Evolutionary conservation across 176 grass and related monocot species (phyloP).

Genomic region (bread wheat (Triticum aestivum)): IWGSC_CS_RefSeq_v2.1 NC_057802.1:539744086-539744585

Average conservation of each 20-base stretch:
- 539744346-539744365: not conserved
- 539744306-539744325: not conserved
- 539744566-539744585: no score
- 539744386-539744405: not conserved
- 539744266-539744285: not conserved
- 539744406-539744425: not conserved
- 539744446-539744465: no score
- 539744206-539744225: not conserved
- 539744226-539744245: not conserved
- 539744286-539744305: not conserved
- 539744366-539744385: not conserved
- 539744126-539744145: not conserved
- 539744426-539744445: no score
- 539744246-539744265: not conserved
- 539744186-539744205: not conserved
- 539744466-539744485: no score
- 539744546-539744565: no score
- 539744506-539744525: no score
- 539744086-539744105: conserved; percentile 3
- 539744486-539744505: no score
- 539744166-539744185: not conserved
- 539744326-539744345: not conserved
- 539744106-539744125: conserved; percentile 9
- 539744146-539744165: not conserved
- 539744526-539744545: no score